Evolutionary conservation across 164 flowering plant genomes (phyloP).

Genomic region (Vitis rupestris): DNA sequence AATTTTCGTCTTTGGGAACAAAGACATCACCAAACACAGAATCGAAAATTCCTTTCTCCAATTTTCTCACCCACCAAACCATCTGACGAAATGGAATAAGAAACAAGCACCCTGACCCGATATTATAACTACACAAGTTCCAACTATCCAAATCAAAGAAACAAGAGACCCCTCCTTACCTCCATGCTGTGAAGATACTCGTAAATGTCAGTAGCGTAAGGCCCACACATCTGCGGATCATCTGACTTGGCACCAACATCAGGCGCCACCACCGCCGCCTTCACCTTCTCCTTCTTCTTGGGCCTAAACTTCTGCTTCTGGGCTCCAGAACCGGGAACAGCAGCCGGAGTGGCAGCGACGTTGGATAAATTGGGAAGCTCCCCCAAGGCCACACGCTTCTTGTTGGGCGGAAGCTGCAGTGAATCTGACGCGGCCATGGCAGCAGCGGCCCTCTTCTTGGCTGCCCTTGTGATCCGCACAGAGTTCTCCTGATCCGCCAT

Average conservation of each 20-base stretch:
- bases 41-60: no score
- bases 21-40: no score
- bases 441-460: slow-evolving; percentile 26
- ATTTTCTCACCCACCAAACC: no score
- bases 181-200: slow-evolving; percentile 41
- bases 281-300: slow-evolving; percentile 10
- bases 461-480: slow-evolving; percentile 32
- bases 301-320: slow-evolving; percentile 6
- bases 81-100: no score
- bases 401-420: slow-evolving; percentile 1
- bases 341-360: neutral
- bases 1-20: no score
- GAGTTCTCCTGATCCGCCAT: slow-evolving; percentile 42
- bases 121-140: no score
- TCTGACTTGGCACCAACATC: slow-evolving; percentile 5
- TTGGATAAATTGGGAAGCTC: slow-evolving; percentile 23
- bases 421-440: slow-evolving; percentile 6
- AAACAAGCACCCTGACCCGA: no score
- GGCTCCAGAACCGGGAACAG: neutral
- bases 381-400: slow-evolving; percentile 30
- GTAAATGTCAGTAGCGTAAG: slow-evolving; percentile 34
- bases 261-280: slow-evolving; percentile 3
- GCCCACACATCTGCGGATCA: slow-evolving; percentile 32
- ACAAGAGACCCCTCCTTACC: slow-evolving; percentile 18
- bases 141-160: no score